These are phyloP conservation scores for Tilletiaria anomala DNA, from an alignment of 1,284 basidiomycete genomes.

Conservation along the genomic window DNA sequence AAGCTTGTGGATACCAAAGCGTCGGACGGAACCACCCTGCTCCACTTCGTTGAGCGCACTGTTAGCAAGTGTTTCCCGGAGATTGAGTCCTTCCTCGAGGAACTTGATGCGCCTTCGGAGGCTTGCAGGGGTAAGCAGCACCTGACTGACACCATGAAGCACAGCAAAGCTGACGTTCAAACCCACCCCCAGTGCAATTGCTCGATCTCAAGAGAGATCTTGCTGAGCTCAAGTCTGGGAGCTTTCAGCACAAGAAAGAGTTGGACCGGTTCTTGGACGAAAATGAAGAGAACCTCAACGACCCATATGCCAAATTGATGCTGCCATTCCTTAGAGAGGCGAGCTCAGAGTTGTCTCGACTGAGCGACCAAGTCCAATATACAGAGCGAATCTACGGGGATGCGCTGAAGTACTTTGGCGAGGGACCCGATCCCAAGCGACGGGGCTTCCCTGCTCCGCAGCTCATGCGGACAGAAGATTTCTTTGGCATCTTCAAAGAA, in stretches of 20 bases:
- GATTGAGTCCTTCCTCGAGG: conserved; percentile 76
- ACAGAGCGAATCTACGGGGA: conserved; percentile 34
- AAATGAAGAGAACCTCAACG: conserved; percentile 25
- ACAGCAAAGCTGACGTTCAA: background rate
- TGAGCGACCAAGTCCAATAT: conserved; percentile 34
- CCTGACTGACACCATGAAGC: too few species aligned
- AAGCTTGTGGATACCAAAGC: conserved; percentile 97
- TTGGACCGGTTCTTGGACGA: conserved; percentile 35
- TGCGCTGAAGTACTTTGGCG: conserved; percentile 37
- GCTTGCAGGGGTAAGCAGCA: conserved; percentile 76
- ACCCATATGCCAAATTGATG: conserved; percentile 38
- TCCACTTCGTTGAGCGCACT: conserved; percentile 87
- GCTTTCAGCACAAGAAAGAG: conserved; percentile 33
- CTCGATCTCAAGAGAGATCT: conserved; percentile 34
- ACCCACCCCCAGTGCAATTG: conserved; percentile 22
- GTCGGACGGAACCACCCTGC: conserved; percentile 61
- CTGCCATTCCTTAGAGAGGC: conserved; percentile 34
- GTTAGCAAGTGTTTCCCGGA: conserved; percentile 74
- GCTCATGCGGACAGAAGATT: conserved; percentile 36
- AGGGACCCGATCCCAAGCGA: conserved; percentile 33
- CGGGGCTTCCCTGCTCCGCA: conserved; percentile 26
- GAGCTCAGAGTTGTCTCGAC: conserved; percentile 17
- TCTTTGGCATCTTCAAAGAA: conserved; percentile 40
- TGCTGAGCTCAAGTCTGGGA: conserved; percentile 37
- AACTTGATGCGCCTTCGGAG: conserved; percentile 74